Base-by-base conservation (phyloP, 352 stramenopile species). In the Phytophthora multivora region DNA sequence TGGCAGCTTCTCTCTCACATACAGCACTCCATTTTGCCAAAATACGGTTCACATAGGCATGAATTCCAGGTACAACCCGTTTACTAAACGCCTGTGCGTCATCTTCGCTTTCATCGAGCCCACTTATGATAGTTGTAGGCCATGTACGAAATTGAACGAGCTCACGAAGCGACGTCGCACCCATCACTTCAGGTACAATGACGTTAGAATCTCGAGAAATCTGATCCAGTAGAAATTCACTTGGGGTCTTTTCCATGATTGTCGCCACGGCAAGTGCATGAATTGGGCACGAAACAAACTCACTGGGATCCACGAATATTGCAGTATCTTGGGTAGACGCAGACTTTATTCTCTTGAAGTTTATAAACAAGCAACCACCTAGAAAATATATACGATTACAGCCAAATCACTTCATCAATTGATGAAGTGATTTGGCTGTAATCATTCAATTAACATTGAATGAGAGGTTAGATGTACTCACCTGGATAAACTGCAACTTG, bases 161-260 rank as follows among this genome's bases (percentile, higher is more conserved):
- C 2, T 59, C 40, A 8, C 12, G 39, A 16, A 59, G 30, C 13
- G 40, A 28, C 18, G 40, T 49, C 19, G 30, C 51, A 9, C 4
- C 39, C 12, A 21, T 18, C 2, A 8, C 15, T 41, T 19, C 19
- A n/a, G 23, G n/a, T 11, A 25, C 9, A 11, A 52, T 2, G 15
- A 40, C 19, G 2, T 13, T 35, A 8, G 18, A 21, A 18, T 63
- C 35, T 11, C 21, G 39, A 18, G 55, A 38, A 5, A 64, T 4
- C 23, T 64, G 47, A 23, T 64, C 45, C 2, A 64, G 38, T 13
- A 52, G 11, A 52, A 58, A 52, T 12, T 64, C 21, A 12, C 18
- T 58, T 1, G 38, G 25, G 8, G 25, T 30, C 25, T 30, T 30
- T 7, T 38, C 13, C 31, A 38, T 38, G 38, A 19, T 26, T 15